A percentile compares a stretch with the other conserved stretches of the same genome.
phyloP scores from a whole-genome alignment of 805 yeast genomes.

The Lipomyces yamanashiensis region DNA sequence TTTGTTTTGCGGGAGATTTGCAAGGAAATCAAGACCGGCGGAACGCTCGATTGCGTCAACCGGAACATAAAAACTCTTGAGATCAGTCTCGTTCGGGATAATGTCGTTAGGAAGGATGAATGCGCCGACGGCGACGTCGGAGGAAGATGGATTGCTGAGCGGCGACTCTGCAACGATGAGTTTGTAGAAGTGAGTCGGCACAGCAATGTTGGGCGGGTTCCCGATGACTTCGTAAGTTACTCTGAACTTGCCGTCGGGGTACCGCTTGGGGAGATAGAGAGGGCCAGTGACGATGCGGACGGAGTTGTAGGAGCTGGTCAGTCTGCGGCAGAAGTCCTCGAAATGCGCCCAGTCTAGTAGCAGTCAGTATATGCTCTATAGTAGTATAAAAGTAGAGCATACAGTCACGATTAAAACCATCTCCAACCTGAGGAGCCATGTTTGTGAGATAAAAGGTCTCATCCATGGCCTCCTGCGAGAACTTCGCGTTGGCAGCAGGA shows the following conservation, averaged over 20 bases:
- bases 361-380: not conserved
- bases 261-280: slow-evolving; percentile 76
- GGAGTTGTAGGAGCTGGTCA: slow-evolving; percentile 69
- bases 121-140: slow-evolving; percentile 74
- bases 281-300: slow-evolving; percentile 95
- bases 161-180: slow-evolving; percentile 80
- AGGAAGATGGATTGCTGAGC: slow-evolving; percentile 43
- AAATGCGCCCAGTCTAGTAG: slow-evolving; percentile 84
- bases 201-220: slow-evolving; percentile 94
- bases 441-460: slow-evolving; percentile 89
- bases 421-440: slow-evolving; percentile 97
- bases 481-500: slow-evolving; percentile 97
- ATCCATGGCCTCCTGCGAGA: slow-evolving; percentile 88
- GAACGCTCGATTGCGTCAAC: slow-evolving; percentile 84
- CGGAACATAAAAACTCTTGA: slow-evolving; percentile 82
- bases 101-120: slow-evolving; percentile 90
- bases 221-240: slow-evolving; percentile 93
- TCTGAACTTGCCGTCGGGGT: slow-evolving; percentile 81
- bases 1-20: slow-evolving; percentile 62
- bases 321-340: slow-evolving; percentile 82
- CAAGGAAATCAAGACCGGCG: slow-evolving; percentile 80
- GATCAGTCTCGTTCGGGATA: slow-evolving; percentile 71
- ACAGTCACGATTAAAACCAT: slow-evolving; percentile 91
- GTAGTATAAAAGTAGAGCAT: not conserved
- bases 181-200: slow-evolving; percentile 96